phyloP scores from a whole-genome alignment of 805 yeast genomes.

The Cyberlindnera japonica region DNA sequence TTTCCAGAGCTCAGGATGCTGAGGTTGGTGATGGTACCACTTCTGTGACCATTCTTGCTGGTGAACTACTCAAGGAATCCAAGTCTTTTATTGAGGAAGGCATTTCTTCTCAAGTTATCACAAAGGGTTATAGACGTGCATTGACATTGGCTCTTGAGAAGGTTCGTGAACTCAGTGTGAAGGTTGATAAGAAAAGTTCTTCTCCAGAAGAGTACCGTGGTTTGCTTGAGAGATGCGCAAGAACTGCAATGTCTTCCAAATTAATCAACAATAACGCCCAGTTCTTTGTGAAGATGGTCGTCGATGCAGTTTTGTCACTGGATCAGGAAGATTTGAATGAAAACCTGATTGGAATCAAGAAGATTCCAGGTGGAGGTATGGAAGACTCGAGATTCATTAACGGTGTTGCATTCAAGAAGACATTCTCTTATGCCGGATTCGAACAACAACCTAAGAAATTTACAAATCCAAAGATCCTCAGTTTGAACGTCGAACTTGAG shows the following conservation, averaged over 20 bases:
- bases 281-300: slow-evolving; percentile 94
- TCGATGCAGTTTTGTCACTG: slow-evolving; percentile 85
- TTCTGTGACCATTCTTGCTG: slow-evolving; percentile 89
- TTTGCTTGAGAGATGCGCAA: slow-evolving; percentile 86
- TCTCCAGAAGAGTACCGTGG: slow-evolving; percentile 56
- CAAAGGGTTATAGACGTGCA: slow-evolving; percentile 85
- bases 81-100: slow-evolving; percentile 94
- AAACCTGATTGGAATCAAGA: slow-evolving; percentile 87
- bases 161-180: slow-evolving; percentile 72
- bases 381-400: slow-evolving; percentile 85
- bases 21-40: slow-evolving; percentile 99
- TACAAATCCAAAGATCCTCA: slow-evolving; percentile 72
- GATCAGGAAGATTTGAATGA: slow-evolving; percentile 87
- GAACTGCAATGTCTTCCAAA: slow-evolving; percentile 96
- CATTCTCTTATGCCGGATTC: slow-evolving; percentile 96
- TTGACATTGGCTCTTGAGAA: slow-evolving; percentile 69
- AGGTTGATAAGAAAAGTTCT: slow-evolving; percentile 50
- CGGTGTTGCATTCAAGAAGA: slow-evolving; percentile 97
- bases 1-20: slow-evolving; percentile 94
- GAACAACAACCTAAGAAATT: slow-evolving; percentile 96
- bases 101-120: slow-evolving; percentile 83
- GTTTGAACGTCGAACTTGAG: slow-evolving; percentile 89
- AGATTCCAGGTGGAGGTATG: slow-evolving; percentile 93
- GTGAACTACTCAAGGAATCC: slow-evolving; percentile 89
- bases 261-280: slow-evolving; percentile 81